Evolutionary conservation across 2,329 filamentous ascomycete species (phyloP).

Genomic region (Colletotrichum truncatum): DNA sequence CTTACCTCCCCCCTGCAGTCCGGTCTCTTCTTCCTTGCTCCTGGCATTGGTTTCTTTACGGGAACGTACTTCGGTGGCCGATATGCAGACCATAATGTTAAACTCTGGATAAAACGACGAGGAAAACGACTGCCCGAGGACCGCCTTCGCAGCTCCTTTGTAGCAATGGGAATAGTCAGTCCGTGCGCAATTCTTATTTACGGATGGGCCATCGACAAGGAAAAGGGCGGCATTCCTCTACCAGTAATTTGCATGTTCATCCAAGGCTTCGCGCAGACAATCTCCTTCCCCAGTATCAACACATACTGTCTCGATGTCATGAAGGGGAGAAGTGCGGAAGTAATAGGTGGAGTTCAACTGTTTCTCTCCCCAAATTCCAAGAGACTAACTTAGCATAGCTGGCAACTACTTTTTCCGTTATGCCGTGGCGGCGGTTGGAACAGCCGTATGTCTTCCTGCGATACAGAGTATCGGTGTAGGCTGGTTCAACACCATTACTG

Average conservation of each 20-base stretch:
- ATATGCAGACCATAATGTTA: constrained; percentile 72
- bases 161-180: constrained; percentile 67
- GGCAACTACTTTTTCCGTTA: constrained; percentile 85
- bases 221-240: constrained; percentile 49
- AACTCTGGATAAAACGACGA: constrained; percentile 65
- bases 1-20: constrained; percentile 71
- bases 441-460: constrained; percentile 77
- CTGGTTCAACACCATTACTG: constrained; percentile 78
- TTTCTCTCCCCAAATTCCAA: neutral
- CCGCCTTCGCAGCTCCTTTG: constrained; percentile 68
- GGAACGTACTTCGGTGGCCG: constrained; percentile 75
- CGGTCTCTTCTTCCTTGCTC: constrained; percentile 77
- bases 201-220: constrained; percentile 57
- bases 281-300: constrained; percentile 75
- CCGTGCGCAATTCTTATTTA: constrained; percentile 75
- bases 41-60: constrained; percentile 71
- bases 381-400: constrained; percentile 52
- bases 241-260: constrained; percentile 76
- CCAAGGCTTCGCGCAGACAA: constrained; percentile 74
- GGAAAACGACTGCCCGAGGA: constrained; percentile 74
- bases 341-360: constrained; percentile 42
- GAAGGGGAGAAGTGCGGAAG: constrained; percentile 23
- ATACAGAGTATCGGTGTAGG: constrained; percentile 79
- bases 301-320: constrained; percentile 51
- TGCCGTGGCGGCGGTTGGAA: constrained; percentile 75